Evolutionary conservation across 345 rosid genomes (phyloP).

Genomic region (Eucalyptus leucophloia): DNA sequence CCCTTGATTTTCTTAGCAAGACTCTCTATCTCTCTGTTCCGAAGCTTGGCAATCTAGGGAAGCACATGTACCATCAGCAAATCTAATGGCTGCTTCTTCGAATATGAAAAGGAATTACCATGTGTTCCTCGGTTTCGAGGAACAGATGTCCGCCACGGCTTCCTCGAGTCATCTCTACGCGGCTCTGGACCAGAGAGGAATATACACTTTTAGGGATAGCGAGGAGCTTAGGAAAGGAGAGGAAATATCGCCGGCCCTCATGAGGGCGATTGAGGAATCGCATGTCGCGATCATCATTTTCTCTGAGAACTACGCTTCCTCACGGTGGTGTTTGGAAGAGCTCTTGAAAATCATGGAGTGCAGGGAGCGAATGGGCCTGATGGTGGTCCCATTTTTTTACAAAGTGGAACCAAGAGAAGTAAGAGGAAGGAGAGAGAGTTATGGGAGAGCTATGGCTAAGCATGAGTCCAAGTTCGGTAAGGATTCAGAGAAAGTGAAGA

Average conservation of each 20-base stretch:
- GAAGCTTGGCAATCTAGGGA: too few relatives aligned
- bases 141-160: accelerated
- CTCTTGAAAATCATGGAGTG: not conserved
- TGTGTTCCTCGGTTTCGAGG: not conserved
- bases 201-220: not conserved
- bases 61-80: too few relatives aligned
- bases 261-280: accelerated
- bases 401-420: too few relatives aligned
- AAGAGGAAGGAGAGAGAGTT: too few relatives aligned
- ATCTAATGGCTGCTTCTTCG: too few relatives aligned
- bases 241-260: not conserved
- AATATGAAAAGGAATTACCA: too few relatives aligned
- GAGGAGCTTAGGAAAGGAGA: not conserved
- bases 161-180: not conserved
- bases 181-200: not conserved
- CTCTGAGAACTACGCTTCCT: not conserved
- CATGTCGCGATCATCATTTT: accelerated
- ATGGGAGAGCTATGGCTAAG: not conserved
- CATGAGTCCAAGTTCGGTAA: not conserved
- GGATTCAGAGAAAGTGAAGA: not conserved
- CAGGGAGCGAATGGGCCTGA: accelerated
- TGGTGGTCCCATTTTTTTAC: too few relatives aligned
- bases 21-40: too few relatives aligned
- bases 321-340: not conserved
- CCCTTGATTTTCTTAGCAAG: too few relatives aligned